Percentiles rank a stretch among this genome's conserved stretches.
These are phyloP conservation scores for Rauvolfia tetraphylla DNA, from an alignment of 257 asterid genomes.

Conservation along the genomic window DNA sequence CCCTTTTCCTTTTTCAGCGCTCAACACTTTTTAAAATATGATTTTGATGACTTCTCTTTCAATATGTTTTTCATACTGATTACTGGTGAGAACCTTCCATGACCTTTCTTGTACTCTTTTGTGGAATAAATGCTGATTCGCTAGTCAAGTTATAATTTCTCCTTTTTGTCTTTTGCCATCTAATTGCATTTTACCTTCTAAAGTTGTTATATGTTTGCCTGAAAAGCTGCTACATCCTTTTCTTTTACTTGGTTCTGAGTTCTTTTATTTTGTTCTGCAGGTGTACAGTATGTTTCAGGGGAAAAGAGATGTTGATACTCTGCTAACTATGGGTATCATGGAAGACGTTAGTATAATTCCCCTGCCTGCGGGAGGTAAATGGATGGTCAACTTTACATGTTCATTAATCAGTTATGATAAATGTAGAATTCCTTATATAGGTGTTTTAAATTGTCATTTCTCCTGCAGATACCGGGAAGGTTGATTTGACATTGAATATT, in stretches of 20 bases:
- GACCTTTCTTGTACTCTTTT: background rate
- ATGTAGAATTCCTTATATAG: background rate
- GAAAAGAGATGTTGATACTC: conserved; percentile 91
- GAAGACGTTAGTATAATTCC: conserved; percentile 96
- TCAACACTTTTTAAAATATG: background rate
- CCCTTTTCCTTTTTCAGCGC: background rate
- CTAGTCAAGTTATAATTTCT: background rate
- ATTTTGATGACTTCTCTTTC: background rate
- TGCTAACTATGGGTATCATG: conserved; percentile 94
- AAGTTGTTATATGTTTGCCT: background rate
- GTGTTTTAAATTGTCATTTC: background rate
- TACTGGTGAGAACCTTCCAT: background rate
- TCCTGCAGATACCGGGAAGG: conserved; percentile 67
- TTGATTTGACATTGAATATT: conserved; percentile 85
- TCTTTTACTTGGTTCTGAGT: background rate
- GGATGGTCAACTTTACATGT: background rate
- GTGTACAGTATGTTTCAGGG: conserved; percentile 99
- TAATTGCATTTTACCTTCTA: background rate
- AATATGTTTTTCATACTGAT: background rate
- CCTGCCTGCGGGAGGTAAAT: conserved; percentile 91
- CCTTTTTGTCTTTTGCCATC: background rate
- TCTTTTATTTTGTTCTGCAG: conserved; percentile 32
- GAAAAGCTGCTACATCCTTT: background rate
- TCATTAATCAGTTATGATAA: background rate
- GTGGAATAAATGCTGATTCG: background rate